Conservation (phyloP, 257 asterid species). For the Nicotiana paniculata region DNA sequence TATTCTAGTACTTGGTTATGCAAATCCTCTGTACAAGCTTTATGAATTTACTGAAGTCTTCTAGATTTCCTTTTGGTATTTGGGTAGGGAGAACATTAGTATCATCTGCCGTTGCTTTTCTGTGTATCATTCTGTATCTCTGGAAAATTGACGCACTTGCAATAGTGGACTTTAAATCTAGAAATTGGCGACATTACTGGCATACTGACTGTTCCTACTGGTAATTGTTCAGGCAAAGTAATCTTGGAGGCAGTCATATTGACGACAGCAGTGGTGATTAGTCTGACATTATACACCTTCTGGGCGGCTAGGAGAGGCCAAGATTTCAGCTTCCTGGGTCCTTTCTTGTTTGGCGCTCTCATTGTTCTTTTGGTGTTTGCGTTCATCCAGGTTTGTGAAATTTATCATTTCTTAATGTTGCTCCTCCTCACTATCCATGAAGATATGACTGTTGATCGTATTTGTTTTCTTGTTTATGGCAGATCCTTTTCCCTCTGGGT, state of each 20-base stretch:
- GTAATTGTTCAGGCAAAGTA: conserved; percentile 30
- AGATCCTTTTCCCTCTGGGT: conserved; percentile 57
- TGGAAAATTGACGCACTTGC: neutral
- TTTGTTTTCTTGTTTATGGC: conserved; percentile 6
- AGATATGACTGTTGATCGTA: neutral
- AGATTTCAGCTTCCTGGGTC: conserved; percentile 46
- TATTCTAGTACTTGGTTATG: no score
- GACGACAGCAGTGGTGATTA: conserved; percentile 46
- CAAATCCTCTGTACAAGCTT: no score
- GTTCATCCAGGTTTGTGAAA: conserved; percentile 42
- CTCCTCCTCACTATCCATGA: no score
- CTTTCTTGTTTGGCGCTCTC: conserved; percentile 39
- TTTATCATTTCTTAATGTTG: neutral
- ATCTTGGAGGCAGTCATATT: conserved; percentile 44
- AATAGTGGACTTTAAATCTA: neutral
- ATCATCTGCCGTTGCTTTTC: neutral
- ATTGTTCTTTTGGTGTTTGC: conserved; percentile 26
- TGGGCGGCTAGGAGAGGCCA: conserved; percentile 74
- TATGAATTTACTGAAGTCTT: no score
- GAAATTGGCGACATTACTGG: neutral
- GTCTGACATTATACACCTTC: conserved; percentile 61
- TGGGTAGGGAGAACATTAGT: no score
- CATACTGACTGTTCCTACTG: neutral
- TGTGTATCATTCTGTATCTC: neutral
- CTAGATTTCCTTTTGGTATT: no score